Base-by-base conservation (phyloP, 306 rosid species). In the Lathyrus tuberosus region DNA sequence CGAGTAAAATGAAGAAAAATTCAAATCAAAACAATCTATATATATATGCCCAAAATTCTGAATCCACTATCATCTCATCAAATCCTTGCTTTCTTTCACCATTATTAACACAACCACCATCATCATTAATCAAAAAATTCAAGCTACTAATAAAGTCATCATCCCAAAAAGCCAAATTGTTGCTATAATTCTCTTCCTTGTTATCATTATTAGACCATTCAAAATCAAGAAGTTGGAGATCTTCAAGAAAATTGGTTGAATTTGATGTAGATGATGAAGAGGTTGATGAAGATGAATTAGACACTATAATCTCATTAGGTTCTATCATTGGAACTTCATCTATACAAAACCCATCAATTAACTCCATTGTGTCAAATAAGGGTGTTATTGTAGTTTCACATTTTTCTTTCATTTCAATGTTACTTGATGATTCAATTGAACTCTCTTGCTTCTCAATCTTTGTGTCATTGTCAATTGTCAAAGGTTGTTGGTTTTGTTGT, bases 281-380 rank as follows among this genome's bases (percentile, higher is more conserved):
- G 11, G 87, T 69, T 22, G 85, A 74, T 38, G 88, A 75, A 38
- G 88, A 62, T 37, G 76, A 62, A 43, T 76, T 72, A 2, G 89
- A 78, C 37, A 81, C 57, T 38, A 81, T 68, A 75, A 84, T 77
- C 73, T 86, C 86, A 67, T 81, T 70, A 5, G 89, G 81, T 51
- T 92, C 85, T 18, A 88, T 72, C 3, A 90, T 65, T 31, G 96
- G 96, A 44, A 88, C 95, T 17, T 90, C 96, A 68, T 90, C 96
- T n/a, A 83, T 86, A 72, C 86, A 82, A 73, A 90, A 88, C 1
- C 73, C 84, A 76, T 77, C 74, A 17, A 80, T 67, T 52, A 83
- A 16, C 54, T 81, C 86, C 83, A 69, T 56, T 33, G 71, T 66
- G 44, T 80, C 88, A 67, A 77, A 65, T 15, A 24, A 1, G 30